These are phyloP conservation scores for Mallotus nudiflorus DNA, from an alignment of 345 rosid species.

Conservation along the genomic window DNA sequence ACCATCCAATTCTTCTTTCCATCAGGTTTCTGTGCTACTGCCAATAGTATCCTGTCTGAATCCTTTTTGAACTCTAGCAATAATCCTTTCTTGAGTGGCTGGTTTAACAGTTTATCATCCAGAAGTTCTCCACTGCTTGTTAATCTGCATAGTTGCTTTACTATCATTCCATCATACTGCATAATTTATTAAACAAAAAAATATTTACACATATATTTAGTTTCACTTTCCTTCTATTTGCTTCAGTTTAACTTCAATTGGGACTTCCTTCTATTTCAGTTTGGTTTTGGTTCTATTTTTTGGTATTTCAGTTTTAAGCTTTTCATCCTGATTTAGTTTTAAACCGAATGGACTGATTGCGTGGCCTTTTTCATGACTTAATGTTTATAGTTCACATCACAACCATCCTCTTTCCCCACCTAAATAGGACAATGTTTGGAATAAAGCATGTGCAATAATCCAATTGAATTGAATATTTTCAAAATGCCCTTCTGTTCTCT, in stretches of 20 bases:
- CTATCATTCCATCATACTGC: neutral
- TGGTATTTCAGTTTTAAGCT: too few species aligned
- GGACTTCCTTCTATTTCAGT: too few species aligned
- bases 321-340: too few species aligned
- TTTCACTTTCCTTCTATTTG: too few species aligned
- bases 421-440: too few species aligned
- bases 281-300: too few species aligned
- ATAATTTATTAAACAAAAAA: neutral
- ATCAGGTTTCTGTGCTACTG: slow-evolving; percentile 82
- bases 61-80: slow-evolving; percentile 93
- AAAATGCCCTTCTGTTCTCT: too few species aligned
- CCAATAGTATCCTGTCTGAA: slow-evolving; percentile 67
- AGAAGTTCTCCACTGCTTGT: slow-evolving; percentile 68
- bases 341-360: too few species aligned
- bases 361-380: neutral
- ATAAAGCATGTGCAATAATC: too few species aligned
- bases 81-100: slow-evolving; percentile 57
- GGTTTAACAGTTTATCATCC: slow-evolving; percentile 64
- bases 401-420: neutral
- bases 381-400: neutral
- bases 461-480: too few species aligned
- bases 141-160: slow-evolving; percentile 46
- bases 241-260: too few species aligned
- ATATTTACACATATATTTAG: neutral
- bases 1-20: slow-evolving; percentile 99